Percentiles rank a stretch among this genome's conserved stretches.
Conservation (phyloP, 1,139 yeast species). For the Hansenula anomala region DNA sequence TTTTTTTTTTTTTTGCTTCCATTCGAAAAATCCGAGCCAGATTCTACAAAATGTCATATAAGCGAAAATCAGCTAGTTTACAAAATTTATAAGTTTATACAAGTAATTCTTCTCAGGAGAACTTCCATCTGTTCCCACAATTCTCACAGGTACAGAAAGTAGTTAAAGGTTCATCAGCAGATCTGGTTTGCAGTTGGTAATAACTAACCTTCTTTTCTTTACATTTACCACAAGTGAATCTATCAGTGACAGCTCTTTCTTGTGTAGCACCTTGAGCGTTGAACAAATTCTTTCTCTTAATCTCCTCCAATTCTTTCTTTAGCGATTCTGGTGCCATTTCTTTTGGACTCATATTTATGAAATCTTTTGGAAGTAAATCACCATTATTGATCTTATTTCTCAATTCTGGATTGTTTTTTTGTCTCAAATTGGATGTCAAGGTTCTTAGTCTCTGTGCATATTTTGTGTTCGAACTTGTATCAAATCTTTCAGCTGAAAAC, state of each 20-base stretch:
- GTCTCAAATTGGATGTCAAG: slow-evolving; percentile 52
- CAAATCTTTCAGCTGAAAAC: slow-evolving; percentile 51
- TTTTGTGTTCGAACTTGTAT: slow-evolving; percentile 28
- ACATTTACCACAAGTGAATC: slow-evolving; percentile 97
- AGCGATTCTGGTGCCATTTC: slow-evolving; percentile 93
- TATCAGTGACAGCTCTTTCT: slow-evolving; percentile 91
- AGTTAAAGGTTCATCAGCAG: slow-evolving; percentile 98
- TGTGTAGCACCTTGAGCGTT: slow-evolving; percentile 99
- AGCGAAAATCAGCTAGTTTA: no score
- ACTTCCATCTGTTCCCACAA: slow-evolving; percentile 98
- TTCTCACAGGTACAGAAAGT: slow-evolving; percentile 97
- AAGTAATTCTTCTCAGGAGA: no score
- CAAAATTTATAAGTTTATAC: no score
- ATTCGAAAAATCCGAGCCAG: background rate
- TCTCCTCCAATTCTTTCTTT: slow-evolving; percentile 77
- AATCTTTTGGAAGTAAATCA: slow-evolving; percentile 55
- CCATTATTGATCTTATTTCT: slow-evolving; percentile 65
- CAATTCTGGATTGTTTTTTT: slow-evolving; percentile 83
- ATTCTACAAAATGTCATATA: background rate
- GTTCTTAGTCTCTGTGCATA: slow-evolving; percentile 19
- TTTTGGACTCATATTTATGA: slow-evolving; percentile 80
- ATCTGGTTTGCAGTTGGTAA: slow-evolving; percentile 95
- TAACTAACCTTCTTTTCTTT: slow-evolving; percentile 94
- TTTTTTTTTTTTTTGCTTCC: background rate
- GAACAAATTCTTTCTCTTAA: slow-evolving; percentile 83